Evolutionary conservation across 306 rosid species (phyloP), one percentile per base, ranked within the genome.

Genomic region (Prunus armeniaca): DNA sequence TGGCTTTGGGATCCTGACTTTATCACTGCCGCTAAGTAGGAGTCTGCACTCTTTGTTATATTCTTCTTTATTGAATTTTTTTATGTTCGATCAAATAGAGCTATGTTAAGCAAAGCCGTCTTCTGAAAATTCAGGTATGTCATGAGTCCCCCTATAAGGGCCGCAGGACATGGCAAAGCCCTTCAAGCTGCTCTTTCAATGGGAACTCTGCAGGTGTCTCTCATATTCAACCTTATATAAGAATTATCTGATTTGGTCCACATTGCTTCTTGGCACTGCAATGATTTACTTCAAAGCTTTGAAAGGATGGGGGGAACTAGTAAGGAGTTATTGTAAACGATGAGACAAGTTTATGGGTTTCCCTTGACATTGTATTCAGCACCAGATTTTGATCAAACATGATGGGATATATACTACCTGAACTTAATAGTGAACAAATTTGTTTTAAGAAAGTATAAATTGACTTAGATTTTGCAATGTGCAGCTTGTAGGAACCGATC

Each of bases 401-500:
- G 14, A 20, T 6, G 17, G 11, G 6, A 30, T 45, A 30, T 30
- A 30, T 34, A 70, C 30, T 32, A 9, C 66, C 20, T 47, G 9
- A 38, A 12, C 25, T 20, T 55, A 6, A 38, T 56, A 22, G 25
- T 41, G 54, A 24, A 38, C 15, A 57, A 20, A 1, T 41, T 56
- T 72, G 2, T 9, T 2, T 56, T 11, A 32, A 30, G 12, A 14
- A 30, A 20, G 8, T 38, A 72, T 14, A 3, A 19, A 22, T 56
- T 22, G 22, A 0, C 18, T 14, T 41, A 24, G 76, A 18, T 82
- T 83, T 67, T 69, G 22, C 76, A 62, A 82, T 84, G 76, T 85
- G 84, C 97, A 94, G 98, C 89, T 94, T 71, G 95, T 94, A 74
- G 97, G 98, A 80, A 90, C 98, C 7, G 97, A 94, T 79, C 98